These are phyloP conservation scores for Alloteropsis semialata DNA, from an alignment of 176 grass and related monocot genomes.

Conservation along the genomic window DNA sequence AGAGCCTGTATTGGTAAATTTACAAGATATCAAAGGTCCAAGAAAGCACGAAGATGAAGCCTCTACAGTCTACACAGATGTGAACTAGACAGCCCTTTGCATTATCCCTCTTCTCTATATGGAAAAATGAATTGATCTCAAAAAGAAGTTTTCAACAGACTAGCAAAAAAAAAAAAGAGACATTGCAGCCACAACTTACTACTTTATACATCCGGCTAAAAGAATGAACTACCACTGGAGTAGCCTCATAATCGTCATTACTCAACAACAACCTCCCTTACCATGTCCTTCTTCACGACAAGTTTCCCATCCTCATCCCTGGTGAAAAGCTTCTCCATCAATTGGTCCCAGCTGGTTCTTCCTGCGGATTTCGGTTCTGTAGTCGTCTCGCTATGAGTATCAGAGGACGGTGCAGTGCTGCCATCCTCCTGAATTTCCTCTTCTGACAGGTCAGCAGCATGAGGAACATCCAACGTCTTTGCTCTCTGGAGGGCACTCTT, in stretches of 20 bases:
- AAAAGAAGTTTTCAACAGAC: not conserved
- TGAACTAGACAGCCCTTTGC: not conserved
- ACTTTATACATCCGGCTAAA: conserved; percentile 19
- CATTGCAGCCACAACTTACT: not conserved
- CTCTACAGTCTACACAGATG: conserved; percentile 17
- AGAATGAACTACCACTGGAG: conserved; percentile 20
- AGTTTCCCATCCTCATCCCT: conserved; percentile 62
- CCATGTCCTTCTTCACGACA: conserved; percentile 72
- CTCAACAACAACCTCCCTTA: conserved; percentile 55
- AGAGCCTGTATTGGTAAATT: not conserved
- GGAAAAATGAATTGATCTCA: not conserved
- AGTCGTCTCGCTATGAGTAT: conserved; percentile 12
- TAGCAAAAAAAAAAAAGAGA: not conserved
- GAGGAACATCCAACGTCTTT: conserved; percentile 63
- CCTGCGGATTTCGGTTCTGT: conserved; percentile 32
- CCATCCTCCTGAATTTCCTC: conserved; percentile 29
- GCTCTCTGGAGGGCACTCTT: conserved; percentile 68
- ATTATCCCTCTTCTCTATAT: not conserved
- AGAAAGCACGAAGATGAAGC: conserved; percentile 4
- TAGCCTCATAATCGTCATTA: not conserved
- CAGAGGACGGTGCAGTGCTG: not conserved
- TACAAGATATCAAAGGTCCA: conserved; percentile 12
- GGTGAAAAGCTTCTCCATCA: conserved; percentile 76
- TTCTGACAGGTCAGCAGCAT: conserved; percentile 47
- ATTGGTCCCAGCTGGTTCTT: conserved; percentile 76